Percentiles rank a stretch among this genome's conserved stretches.
Conservation (phyloP, 352 stramenopile genomes). For the Phytophthora hibernalis region DNA sequence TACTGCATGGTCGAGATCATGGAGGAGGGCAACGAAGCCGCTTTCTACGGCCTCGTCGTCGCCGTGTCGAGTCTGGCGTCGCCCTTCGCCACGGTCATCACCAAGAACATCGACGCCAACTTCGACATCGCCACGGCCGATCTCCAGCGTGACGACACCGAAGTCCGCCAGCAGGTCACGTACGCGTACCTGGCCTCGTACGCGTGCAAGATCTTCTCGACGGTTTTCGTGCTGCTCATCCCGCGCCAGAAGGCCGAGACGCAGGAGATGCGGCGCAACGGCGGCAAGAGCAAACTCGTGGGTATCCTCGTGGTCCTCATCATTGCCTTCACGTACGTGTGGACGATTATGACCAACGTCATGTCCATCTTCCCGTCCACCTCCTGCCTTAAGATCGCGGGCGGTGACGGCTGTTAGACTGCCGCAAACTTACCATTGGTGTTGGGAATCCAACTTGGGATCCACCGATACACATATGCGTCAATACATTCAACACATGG, state of each 20-base stretch:
- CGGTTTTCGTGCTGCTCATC: conserved; percentile 53
- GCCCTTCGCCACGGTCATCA: conserved; percentile 57
- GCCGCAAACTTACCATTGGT: conserved; percentile 2
- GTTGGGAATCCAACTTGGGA: not conserved
- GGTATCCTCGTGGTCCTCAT: conserved; percentile 47
- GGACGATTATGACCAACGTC: conserved; percentile 62
- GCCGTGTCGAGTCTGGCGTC: conserved; percentile 48
- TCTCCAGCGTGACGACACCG: conserved; percentile 45
- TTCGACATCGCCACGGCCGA: conserved; percentile 52
- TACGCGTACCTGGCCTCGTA: conserved; percentile 52
- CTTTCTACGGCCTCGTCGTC: conserved; percentile 56
- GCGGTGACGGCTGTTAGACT: conserved; percentile 45
- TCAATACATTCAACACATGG: conserved; percentile 11
- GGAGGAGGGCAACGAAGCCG: conserved; percentile 53
- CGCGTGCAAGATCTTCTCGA: conserved; percentile 49
- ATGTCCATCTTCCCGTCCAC: conserved; percentile 58
- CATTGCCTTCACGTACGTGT: conserved; percentile 52
- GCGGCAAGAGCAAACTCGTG: conserved; percentile 46
- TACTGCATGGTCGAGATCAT: conserved; percentile 65
- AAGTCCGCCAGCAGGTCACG: conserved; percentile 44
- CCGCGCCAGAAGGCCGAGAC: conserved; percentile 58
- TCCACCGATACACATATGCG: conserved; percentile 1
- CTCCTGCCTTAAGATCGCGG: conserved; percentile 52
- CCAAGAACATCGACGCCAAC: conserved; percentile 62
- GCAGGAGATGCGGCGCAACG: conserved; percentile 50